These are phyloP conservation scores for Agaricus blazei DNA, from an alignment of 768 basidiomycete genomes.

Conservation along the genomic window DNA sequence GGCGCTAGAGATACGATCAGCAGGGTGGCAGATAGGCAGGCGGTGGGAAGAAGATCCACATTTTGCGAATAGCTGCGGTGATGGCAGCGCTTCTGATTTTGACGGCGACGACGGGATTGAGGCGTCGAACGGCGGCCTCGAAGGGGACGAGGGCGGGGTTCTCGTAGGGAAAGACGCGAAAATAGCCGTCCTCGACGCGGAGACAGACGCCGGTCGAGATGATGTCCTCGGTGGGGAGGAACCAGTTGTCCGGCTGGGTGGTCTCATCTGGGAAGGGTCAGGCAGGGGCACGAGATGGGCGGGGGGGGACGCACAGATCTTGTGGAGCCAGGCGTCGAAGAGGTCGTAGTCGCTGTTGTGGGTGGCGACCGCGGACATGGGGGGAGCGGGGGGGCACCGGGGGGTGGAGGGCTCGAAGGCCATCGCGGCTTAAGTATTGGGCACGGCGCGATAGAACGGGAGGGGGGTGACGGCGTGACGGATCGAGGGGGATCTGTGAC, in stretches of 20 bases:
- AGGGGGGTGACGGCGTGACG: conserved; percentile 5
- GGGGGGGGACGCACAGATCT: conserved; percentile 45
- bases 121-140: conserved; percentile 65
- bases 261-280: conserved; percentile 38
- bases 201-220: conserved; percentile 70
- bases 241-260: conserved; percentile 71
- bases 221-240: conserved; percentile 71
- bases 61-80: conserved; percentile 66
- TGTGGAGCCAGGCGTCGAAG: conserved; percentile 74
- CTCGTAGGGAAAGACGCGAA: conserved; percentile 86
- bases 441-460: neutral
- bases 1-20: conserved; percentile 29
- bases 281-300: neutral
- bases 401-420: conserved; percentile 9
- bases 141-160: conserved; percentile 70
- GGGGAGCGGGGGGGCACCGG: conserved; percentile 8
- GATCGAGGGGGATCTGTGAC: too few relatives aligned
- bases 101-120: conserved; percentile 84
- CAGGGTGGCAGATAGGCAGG: neutral
- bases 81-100: conserved; percentile 71
- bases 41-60: conserved; percentile 37
- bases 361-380: conserved; percentile 33
- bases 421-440: conserved; percentile 8
- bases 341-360: conserved; percentile 70
- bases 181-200: conserved; percentile 53